phyloP scores from a whole-genome alignment of 176 grass and related monocot genomes.

The Alloteropsis semialata region DNA sequence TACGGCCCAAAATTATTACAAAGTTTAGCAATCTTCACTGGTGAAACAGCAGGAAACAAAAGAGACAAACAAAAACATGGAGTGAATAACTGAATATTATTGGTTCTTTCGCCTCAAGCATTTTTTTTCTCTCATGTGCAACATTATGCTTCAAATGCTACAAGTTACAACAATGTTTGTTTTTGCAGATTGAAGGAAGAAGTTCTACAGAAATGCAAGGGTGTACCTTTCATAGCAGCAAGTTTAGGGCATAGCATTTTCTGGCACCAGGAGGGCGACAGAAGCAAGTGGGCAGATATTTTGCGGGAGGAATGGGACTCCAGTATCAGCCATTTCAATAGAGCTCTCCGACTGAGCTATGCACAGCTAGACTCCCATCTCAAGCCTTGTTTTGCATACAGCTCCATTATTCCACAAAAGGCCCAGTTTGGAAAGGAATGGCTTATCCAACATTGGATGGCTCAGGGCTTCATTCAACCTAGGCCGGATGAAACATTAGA shows the following conservation, averaged over 20 bases:
- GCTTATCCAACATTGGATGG: constrained; percentile 54
- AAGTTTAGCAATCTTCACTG: too few species aligned
- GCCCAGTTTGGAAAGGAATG: constrained; percentile 34
- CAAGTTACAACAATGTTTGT: neutral
- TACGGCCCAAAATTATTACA: too few species aligned
- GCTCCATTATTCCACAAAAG: constrained; percentile 35
- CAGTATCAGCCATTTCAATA: neutral
- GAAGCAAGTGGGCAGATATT: constrained; percentile 19
- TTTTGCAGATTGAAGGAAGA: constrained; percentile 6
- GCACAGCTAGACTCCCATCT: constrained; percentile 20
- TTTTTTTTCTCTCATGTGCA: neutral
- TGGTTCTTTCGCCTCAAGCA: neutral
- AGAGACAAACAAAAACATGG: too few species aligned
- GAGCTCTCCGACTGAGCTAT: constrained; percentile 31
- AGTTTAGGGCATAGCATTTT: constrained; percentile 24
- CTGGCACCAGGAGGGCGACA: constrained; percentile 9
- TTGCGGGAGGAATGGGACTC: constrained; percentile 23
- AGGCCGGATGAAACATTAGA: neutral
- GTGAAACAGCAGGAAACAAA: too few species aligned
- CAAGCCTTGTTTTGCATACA: constrained; percentile 57
- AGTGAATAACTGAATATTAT: too few species aligned
- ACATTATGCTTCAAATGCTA: neutral
- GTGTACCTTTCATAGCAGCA: constrained; percentile 36
- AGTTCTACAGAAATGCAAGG: constrained; percentile 27
- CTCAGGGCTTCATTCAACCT: constrained; percentile 35